Conservation (phyloP, 2,329 filamentous ascomycete species). For the Eutypa lata region DNA sequence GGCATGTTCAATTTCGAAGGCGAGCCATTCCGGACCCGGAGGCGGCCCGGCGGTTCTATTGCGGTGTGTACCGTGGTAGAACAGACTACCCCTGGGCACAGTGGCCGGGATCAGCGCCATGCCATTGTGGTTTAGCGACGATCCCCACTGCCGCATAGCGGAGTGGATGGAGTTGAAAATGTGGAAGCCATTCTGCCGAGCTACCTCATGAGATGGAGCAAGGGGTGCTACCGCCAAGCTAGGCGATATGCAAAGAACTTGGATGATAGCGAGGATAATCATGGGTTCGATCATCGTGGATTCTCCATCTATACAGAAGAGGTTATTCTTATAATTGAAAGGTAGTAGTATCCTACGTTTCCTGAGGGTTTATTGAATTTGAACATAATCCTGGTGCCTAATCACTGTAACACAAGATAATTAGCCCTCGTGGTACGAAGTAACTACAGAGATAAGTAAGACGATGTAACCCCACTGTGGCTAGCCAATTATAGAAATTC, state of each 20-base stretch:
- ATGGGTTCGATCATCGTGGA: background rate
- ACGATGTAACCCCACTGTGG: too few relatives aligned
- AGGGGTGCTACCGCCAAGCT: background rate
- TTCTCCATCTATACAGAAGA: too few relatives aligned
- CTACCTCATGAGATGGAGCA: background rate
- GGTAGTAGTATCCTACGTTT: too few relatives aligned
- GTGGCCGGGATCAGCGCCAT: conserved; percentile 58
- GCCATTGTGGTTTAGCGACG: conserved; percentile 60
- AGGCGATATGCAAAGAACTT: background rate
- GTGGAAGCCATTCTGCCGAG: background rate
- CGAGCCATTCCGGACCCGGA: conserved; percentile 55
- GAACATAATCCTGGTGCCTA: too few relatives aligned
- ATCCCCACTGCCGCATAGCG: conserved; percentile 62
- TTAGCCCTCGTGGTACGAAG: too few relatives aligned
- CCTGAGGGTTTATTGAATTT: too few relatives aligned
- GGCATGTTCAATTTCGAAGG: conserved; percentile 62
- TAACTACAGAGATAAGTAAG: too few relatives aligned
- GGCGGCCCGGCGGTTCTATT: conserved; percentile 37
- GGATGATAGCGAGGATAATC: background rate
- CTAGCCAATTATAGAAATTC: too few relatives aligned
- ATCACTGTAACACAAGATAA: too few relatives aligned
- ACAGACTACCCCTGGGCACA: conserved; percentile 49
- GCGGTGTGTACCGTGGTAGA: conserved; percentile 50
- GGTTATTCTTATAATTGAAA: too few relatives aligned
- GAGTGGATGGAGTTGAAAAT: conserved; percentile 62